Percentiles rank a stretch among this genome's conserved stretches.
Conservation (phyloP, 352 stramenopile genomes). For the Phytopythium ostracodes region DNA sequence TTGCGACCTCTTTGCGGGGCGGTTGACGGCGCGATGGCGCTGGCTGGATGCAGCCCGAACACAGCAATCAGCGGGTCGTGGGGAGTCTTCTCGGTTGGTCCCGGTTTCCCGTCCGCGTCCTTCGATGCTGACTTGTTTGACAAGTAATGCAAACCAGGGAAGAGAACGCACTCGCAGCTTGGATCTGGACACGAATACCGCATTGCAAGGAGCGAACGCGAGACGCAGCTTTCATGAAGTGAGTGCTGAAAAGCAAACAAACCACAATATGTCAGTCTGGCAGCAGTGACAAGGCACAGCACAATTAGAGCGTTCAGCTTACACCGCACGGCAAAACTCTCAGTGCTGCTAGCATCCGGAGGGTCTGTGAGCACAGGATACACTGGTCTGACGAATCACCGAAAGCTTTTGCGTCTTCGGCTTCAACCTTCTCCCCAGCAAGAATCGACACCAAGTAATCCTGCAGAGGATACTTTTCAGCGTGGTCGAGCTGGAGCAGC, state of each 20-base stretch:
- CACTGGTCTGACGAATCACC: conserved; percentile 32
- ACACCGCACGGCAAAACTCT: conserved; percentile 53
- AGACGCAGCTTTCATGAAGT: conserved; percentile 76
- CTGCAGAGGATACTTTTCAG: conserved; percentile 57
- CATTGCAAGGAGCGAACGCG: conserved; percentile 45
- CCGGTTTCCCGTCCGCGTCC: neutral
- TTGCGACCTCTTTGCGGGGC: neutral
- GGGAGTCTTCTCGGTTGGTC: neutral
- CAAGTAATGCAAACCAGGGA: conserved; percentile 54
- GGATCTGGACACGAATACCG: conserved; percentile 12
- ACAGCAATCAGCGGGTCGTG: conserved; percentile 12
- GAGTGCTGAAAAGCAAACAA: conserved; percentile 34
- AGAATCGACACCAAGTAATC: conserved; percentile 64
- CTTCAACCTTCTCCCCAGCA: conserved; percentile 32
- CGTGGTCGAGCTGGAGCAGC: conserved; percentile 62
- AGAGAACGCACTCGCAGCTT: conserved; percentile 54
- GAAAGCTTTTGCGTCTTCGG: conserved; percentile 51
- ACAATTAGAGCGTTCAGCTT: conserved; percentile 3
- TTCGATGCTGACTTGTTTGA: conserved; percentile 12
- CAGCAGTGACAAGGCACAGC: neutral
- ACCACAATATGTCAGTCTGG: neutral
- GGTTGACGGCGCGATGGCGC: neutral
- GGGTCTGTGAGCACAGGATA: conserved; percentile 52
- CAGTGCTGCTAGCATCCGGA: conserved; percentile 55
- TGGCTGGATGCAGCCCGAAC: conserved; percentile 13